Evolutionary conservation across 306 rosid genomes (phyloP), one percentile per base, ranked within the genome.

Genomic region (Chamaecrista fasciculata): DNA sequence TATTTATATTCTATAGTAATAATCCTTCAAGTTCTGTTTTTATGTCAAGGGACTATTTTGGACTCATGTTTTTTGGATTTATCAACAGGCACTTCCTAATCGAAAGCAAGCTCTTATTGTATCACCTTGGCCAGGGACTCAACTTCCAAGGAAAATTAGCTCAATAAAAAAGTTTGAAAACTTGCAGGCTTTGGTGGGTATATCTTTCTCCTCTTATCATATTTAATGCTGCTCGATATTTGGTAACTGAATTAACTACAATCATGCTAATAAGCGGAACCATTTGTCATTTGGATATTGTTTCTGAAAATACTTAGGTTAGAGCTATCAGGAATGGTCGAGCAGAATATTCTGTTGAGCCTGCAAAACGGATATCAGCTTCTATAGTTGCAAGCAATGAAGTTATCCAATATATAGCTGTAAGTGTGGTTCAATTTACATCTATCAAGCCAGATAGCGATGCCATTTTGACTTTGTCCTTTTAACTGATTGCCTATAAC

Each of bases 311-410:
- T 70, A 66, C 36, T 44, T 78, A 93, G 98, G 89, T 86, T 62
- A 90, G 84, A 82, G 88, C 96, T 8, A 74, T 93, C 66, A 79
- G 98, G 76, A 93, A 93, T 90, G 93, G 90, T 66, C 85, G 97
- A 71, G 96, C 98, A 71, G 98, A 93, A 85, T 90, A 93, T 80
- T 88, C 96, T 63, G 98, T 93, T 83, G 98, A 88, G 83, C 97
- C 97, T 39, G 98, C 80, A 19, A 93, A 86, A 80, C 85, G 91
- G 49, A 88, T 93, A 81, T 93, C 98, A 46, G 97, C 91, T 51
- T 87, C 89, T 14, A 71, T 90, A 48, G 90, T 90, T 77, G 98
- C 98, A 57, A 90, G 84, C 76, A 82, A 83, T 62, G 98, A 87
- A 73, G 97, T 93, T 47, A 82, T 79, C 72, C 85, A 80, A 49